Evolutionary conservation across 179 eudicot genomes (phyloP), one percentile per base, ranked within the genome.

Genomic region (Monotropa hypopitys): DNA sequence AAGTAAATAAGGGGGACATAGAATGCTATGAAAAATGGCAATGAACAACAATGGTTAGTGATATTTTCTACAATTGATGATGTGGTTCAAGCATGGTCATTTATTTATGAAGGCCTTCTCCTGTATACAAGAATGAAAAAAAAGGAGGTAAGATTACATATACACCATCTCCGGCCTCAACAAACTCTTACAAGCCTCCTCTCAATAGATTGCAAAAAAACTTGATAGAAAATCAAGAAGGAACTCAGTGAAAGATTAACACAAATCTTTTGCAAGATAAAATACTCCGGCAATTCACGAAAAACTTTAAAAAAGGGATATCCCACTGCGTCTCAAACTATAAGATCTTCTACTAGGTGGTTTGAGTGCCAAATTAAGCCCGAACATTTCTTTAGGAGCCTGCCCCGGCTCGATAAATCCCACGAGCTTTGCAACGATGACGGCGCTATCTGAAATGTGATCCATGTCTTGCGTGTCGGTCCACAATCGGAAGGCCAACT

Each of bases 341-440:
- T 79, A 87, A 30, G 89, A 83, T 79, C 81, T 77, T 70, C 87
- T 79, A 69, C 81, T 81, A 47, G 78, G 73, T 75, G 78, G 80
- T 6, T 85, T 90, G 53, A 89, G 85, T 3, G 87, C 67, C 72
- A 91, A 89, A 81, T 87, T 89, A 33, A 92, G 92, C 70, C 88
- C 94, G 10, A 92, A 89, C 93, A 89, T 88, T 70, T 89, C 97
- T 80, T 92, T 91, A n/a, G 89, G 81, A 3, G 92, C 90, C 9
- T 80, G 83, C 21, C 88, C 87, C 40, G 86, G 89, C 76, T 92
- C 90, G 5, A 83, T 78, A 63, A 91, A 82, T 78, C 93, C 92
- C 16, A 90, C 88, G 50, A 92, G 78, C 79, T 84, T 91, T 23
- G 92, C 94, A 11, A 95, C 85, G 54, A 89, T 75, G 70, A 82